phyloP scores from a whole-genome alignment of 2,329 filamentous ascomycete species.

The Fusarium xyrophilum region DNA sequence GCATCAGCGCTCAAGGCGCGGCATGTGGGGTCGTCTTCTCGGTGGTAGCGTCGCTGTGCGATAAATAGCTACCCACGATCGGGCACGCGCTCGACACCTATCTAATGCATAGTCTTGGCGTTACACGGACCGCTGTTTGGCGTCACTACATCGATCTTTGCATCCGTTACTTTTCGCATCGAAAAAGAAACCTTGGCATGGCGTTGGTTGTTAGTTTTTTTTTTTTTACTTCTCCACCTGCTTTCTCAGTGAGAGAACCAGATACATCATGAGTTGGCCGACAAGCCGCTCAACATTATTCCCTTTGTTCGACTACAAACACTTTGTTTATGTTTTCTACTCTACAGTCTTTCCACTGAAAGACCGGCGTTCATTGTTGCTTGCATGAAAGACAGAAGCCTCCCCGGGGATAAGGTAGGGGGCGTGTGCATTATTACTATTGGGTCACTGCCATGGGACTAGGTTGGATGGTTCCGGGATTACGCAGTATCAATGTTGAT shows the following conservation, averaged over 20 bases:
- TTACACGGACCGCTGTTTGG: slow-evolving; percentile 36
- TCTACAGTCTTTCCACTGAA: neutral
- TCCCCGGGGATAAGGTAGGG: slow-evolving; percentile 15
- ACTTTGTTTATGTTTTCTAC: neutral
- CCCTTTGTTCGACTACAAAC: slow-evolving; percentile 27
- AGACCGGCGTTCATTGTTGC: slow-evolving; percentile 22
- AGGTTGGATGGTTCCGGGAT: slow-evolving; percentile 15
- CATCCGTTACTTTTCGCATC: slow-evolving; percentile 21
- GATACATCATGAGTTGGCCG: slow-evolving; percentile 29
- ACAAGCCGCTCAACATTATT: slow-evolving; percentile 22
- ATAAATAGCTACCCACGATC: slow-evolving; percentile 34
- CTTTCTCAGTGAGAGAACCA: slow-evolving; percentile 30
- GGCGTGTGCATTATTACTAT: slow-evolving; percentile 31
- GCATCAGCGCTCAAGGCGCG: slow-evolving; percentile 53
- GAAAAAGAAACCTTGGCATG: slow-evolving; percentile 35
- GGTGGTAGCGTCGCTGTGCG: slow-evolving; percentile 53
- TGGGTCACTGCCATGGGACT: slow-evolving; percentile 11
- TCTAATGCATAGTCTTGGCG: slow-evolving; percentile 33
- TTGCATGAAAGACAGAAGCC: slow-evolving; percentile 25
- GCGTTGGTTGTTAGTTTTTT: slow-evolving; percentile 27
- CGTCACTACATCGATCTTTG: slow-evolving; percentile 26
- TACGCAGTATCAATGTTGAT: slow-evolving; percentile 19
- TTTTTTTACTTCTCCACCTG: slow-evolving; percentile 14
- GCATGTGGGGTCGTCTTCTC: slow-evolving; percentile 63
- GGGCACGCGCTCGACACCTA: slow-evolving; percentile 15